phyloP scores from a whole-genome alignment of 345 rosid genomes.

The Eutrema yunnanense region DNA sequence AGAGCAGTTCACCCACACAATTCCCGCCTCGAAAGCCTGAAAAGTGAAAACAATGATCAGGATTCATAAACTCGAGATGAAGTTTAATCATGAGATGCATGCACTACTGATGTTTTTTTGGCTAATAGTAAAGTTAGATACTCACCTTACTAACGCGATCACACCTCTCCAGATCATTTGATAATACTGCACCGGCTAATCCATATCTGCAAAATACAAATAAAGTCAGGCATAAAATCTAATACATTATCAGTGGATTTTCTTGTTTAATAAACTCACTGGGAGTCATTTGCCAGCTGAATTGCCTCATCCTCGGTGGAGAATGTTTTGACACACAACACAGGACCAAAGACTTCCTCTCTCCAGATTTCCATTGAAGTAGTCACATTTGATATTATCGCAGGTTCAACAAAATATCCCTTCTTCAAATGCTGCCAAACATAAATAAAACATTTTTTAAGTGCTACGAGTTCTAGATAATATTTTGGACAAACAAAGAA shows the following conservation, averaged over 20 bases:
- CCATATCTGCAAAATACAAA: slow-evolving; percentile 51
- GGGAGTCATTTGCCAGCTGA: slow-evolving; percentile 84
- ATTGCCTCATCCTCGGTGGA: slow-evolving; percentile 91
- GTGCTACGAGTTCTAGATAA: neutral
- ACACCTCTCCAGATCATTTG: slow-evolving; percentile 86
- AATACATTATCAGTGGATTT: slow-evolving; percentile 1
- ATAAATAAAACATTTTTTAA: slow-evolving; percentile 9
- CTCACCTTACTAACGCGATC: slow-evolving; percentile 91
- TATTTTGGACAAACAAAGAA: neutral
- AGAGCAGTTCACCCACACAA: slow-evolving; percentile 96
- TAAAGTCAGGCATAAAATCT: neutral
- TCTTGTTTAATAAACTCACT: slow-evolving; percentile 43
- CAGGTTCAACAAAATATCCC: slow-evolving; percentile 84
- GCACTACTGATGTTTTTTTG: neutral
- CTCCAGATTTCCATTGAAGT: slow-evolving; percentile 98
- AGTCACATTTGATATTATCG: slow-evolving; percentile 63
- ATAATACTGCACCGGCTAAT: slow-evolving; percentile 81
- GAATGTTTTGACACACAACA: slow-evolving; percentile 86
- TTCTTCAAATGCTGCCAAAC: slow-evolving; percentile 62
- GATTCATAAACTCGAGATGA: neutral
- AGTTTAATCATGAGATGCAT: neutral
- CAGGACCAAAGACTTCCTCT: slow-evolving; percentile 99
- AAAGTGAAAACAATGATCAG: neutral
- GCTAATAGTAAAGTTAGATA: neutral
- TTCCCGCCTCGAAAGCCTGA: slow-evolving; percentile 75